Base-by-base conservation (phyloP, 306 rosid species). In the Gynostemma pentaphyllum region DNA sequence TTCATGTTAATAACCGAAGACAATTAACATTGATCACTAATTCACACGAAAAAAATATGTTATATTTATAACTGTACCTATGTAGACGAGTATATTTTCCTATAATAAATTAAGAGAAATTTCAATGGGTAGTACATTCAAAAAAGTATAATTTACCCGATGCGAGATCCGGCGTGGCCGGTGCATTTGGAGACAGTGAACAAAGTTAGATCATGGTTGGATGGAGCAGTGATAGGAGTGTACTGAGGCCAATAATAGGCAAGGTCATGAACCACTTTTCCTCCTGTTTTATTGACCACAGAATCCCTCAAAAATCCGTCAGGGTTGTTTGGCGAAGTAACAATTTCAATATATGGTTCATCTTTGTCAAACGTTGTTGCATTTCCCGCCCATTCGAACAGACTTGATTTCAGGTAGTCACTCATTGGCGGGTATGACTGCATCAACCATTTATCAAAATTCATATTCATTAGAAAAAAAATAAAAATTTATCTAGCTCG, bases 211-310 rank as follows among this genome's bases (percentile, higher is more conserved):
- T 86, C 90, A 53, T 86, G 68, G 68, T 88, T 80, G 0, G 89
- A 65, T 1, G 89, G 76, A 49, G 80, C 62, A 18, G 84, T 16
- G 2, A 91, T 84, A 4, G 99, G 86, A 26, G 97, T 94, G 71
- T 94, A 94, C 2, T 88, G 99, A 0, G 95, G 99, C 99, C 99
- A 94, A 32, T 86, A 94, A 77, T 88, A 88, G n/a, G 96, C 99
- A 10, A 86, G 80, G 62, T 89, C 94, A 28, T 86, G 88, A 16
- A 88, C 50, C 71, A 84, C 36, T 21, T 68, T 40, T 4, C 97
- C 95, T 10, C 80, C 78, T 5, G 21, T 80, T 52, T 70, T 63
- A 54, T 94, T 85, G 5, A 86, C 88, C 30, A 79, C 68, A 0
- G 99, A 65, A 2, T 46, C 26, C 71, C 97, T 78, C 34, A 47